Percentiles rank a stretch among this genome's conserved stretches.
phyloP scores from a whole-genome alignment of 2,329 filamentous ascomycete genomes.

The Aspergillus glaucus region DNA sequence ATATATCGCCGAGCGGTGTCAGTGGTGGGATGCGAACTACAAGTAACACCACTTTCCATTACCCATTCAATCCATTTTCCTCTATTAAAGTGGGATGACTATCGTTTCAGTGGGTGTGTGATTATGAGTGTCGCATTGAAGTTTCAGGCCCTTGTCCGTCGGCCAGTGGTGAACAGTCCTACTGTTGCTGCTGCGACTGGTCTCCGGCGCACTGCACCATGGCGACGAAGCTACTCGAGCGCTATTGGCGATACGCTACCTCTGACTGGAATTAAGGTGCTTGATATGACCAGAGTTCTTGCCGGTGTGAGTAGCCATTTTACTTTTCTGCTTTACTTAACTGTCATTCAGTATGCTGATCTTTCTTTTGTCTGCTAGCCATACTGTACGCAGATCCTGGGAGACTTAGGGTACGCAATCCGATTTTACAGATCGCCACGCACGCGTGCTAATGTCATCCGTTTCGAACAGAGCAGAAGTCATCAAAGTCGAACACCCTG shows the following conservation, averaged over 20 bases:
- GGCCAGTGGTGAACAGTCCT: conserved; percentile 13
- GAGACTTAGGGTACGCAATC: conserved; percentile 75
- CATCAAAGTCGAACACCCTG: conserved; percentile 94
- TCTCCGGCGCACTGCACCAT: conserved; percentile 17
- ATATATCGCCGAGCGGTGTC: background rate
- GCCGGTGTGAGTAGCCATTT: conserved; percentile 64
- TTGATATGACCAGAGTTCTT: conserved; percentile 95
- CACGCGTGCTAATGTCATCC: background rate
- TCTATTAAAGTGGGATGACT: background rate
- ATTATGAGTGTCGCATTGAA: conserved; percentile 21
- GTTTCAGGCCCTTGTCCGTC: conserved; percentile 17
- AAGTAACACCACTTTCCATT: background rate
- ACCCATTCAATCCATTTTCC: background rate
- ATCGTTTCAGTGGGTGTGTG: background rate
- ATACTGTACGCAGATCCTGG: conserved; percentile 94
- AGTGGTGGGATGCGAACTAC: background rate
- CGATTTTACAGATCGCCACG: background rate
- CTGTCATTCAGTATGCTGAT: conserved; percentile 7
- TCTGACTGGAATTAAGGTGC: conserved; percentile 75
- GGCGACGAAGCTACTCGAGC: conserved; percentile 35
- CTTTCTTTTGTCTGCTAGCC: conserved; percentile 52
- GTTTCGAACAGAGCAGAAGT: conserved; percentile 67
- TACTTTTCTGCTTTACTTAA: background rate
- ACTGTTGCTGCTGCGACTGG: conserved; percentile 4
- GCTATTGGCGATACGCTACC: conserved; percentile 51